These are phyloP conservation scores for Entelexis sorbosivorans DNA, from an alignment of 1,139 yeast species.

Conservation along the genomic window DNA sequence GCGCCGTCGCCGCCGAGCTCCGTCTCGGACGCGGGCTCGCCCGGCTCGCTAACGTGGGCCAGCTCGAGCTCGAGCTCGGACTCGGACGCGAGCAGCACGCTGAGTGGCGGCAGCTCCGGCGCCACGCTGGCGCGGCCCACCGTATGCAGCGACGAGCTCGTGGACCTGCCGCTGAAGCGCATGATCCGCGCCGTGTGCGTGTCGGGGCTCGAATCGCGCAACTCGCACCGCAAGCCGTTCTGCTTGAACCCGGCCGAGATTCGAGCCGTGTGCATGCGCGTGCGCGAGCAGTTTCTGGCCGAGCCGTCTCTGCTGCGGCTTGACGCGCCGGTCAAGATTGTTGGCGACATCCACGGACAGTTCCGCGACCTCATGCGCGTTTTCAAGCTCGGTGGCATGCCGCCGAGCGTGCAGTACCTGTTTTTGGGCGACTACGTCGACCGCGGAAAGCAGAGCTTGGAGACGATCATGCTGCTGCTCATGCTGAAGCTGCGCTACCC, in stretches of 20 bases:
- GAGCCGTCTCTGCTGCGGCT: constrained; percentile 84
- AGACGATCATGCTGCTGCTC: constrained; percentile 69
- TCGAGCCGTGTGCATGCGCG: constrained; percentile 67
- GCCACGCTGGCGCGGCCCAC: background rate
- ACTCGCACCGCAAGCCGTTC: constrained; percentile 35
- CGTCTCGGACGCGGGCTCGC: constrained; percentile 10
- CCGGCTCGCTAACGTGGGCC: constrained; percentile 18
- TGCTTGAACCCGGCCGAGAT: constrained; percentile 81
- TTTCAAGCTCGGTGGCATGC: constrained; percentile 93
- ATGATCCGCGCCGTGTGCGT: constrained; percentile 23
- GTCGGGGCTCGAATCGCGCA: constrained; percentile 20
- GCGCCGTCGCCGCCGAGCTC: background rate
- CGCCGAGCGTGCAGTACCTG: constrained; percentile 82
- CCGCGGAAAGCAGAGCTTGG: constrained; percentile 88
- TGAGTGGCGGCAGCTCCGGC: background rate
- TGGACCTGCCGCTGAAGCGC: constrained; percentile 20
- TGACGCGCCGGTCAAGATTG: constrained; percentile 90
- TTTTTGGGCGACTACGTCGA: constrained; percentile 95
- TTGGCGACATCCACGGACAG: constrained; percentile 97
- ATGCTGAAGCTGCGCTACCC: constrained; percentile 94
- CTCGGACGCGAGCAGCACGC: constrained; percentile 2
- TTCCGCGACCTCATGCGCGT: constrained; percentile 81
- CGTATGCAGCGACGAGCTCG: constrained; percentile 9
- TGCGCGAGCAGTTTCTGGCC: constrained; percentile 72
- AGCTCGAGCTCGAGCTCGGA: constrained; percentile 2